Evolutionary conservation across 2,329 filamentous ascomycete species (phyloP), one percentile per base, ranked within the genome.

Genomic region (Pseudogymnoascus sp.): DNA sequence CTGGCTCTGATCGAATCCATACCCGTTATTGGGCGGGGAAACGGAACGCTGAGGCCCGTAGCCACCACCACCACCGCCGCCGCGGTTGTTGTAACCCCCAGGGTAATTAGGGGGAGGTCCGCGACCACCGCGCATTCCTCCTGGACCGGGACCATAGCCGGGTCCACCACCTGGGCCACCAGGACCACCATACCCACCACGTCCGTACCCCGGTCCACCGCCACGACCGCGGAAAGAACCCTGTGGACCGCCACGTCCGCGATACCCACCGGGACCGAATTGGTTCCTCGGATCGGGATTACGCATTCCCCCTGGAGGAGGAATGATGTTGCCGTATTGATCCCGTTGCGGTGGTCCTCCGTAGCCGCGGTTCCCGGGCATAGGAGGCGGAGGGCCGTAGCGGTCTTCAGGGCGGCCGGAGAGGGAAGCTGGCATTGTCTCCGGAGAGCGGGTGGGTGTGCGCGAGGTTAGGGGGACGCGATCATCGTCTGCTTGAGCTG

Each of bases 381-480:
- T 40, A 1, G 37, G 37, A 8, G 37, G 37, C 1, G 37, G 37
- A 2, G 37, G n/a, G 2, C 37, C 37, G n/a, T 40, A 40, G 2
- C 37, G n/a, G 37, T 40, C n/a, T 18, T 40, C 37, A 8, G 37
- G 37, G n/a, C 37, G 5, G 4, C 37, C 37, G n/a, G 37, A 40
- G 37, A 40, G n/a, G 37, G 37, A 40, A 18, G 37, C n/a, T 16
- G 37, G 37, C 5, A 40, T 40, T 7, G 37, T 2, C 7, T 40
- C 37, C 63, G 29, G 66, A 60, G 23, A 62, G 47, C 63, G 66
- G 68, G 67, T 78, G 2, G 86, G 85, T 63, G 85, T 86, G 61
- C 82, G 79, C 6, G 83, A 79, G 16, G 89, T 93, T 64, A 92
- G 76, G 0, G 89, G 89, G 14, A 88, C 83, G 63, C 83, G 83